Conservation (phyloP, 257 asterid species). For the Solanum gandarillasii region DNA sequence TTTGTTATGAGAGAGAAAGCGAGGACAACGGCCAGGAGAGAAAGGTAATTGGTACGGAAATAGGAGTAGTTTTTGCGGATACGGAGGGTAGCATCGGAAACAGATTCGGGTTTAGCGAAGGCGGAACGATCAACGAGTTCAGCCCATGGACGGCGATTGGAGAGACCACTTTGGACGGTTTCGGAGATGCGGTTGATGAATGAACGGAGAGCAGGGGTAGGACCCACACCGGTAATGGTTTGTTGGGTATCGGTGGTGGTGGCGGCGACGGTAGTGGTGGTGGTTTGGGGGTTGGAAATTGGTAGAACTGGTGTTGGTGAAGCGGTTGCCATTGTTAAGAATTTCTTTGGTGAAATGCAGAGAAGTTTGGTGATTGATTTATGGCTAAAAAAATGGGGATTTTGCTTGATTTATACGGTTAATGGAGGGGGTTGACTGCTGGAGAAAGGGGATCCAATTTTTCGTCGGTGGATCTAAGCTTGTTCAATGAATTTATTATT, state of each 20-base stretch:
- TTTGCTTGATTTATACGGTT: neutral
- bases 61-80: slow-evolving; percentile 62
- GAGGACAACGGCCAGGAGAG: slow-evolving; percentile 41
- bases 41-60: slow-evolving; percentile 61
- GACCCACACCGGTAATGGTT: slow-evolving; percentile 1
- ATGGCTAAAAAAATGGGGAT: neutral
- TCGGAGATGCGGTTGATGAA: slow-evolving; percentile 35
- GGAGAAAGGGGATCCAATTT: neutral
- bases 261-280: neutral
- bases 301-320: slow-evolving; percentile 57
- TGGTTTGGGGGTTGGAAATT: slow-evolving; percentile 31
- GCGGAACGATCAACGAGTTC: slow-evolving; percentile 68
- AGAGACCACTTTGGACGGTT: slow-evolving; percentile 43
- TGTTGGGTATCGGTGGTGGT: neutral
- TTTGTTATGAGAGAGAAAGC: slow-evolving; percentile 46
- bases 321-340: slow-evolving; percentile 16
- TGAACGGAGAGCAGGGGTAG: slow-evolving; percentile 40
- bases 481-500: neutral
- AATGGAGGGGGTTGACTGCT: neutral
- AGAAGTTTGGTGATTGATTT: neutral
- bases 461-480: neutral
- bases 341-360: neutral
- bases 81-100: slow-evolving; percentile 62
- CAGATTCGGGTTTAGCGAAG: slow-evolving; percentile 69
- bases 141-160: slow-evolving; percentile 76